Conservation (phyloP, 345 rosid species). For the Theobroma cacao region DNA sequence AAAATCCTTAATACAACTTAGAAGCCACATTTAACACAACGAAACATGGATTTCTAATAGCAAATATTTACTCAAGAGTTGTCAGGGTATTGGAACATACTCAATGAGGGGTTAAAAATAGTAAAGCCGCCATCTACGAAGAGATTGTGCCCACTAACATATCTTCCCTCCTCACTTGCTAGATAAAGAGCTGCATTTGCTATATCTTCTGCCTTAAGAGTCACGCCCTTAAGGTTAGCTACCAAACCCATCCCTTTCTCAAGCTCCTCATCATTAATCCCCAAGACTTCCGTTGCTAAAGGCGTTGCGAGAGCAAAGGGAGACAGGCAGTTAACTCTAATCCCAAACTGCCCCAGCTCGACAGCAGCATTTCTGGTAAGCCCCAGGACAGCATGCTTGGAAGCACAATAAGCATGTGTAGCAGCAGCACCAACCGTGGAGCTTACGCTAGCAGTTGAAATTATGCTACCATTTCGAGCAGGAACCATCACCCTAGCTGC, state of each 20-base stretch:
- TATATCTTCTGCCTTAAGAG: conserved; percentile 14
- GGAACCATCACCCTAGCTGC: conserved; percentile 44
- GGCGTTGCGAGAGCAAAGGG: conserved; percentile 22
- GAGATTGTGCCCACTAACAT: conserved; percentile 26
- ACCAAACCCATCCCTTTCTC: conserved; percentile 22
- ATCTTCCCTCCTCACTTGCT: conserved; percentile 29
- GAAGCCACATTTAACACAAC: too few species aligned
- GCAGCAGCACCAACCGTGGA: conserved; percentile 15
- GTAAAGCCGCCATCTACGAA: conserved; percentile 28
- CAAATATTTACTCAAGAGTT: neutral
- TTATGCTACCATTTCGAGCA: conserved; percentile 29
- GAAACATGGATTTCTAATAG: neutral
- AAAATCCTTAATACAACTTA: too few species aligned
- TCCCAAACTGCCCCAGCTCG: conserved; percentile 29
- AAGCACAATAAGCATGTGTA: conserved; percentile 42
- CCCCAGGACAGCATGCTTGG: conserved; percentile 22
- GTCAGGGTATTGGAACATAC: conserved; percentile 12
- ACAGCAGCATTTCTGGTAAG: conserved; percentile 18
- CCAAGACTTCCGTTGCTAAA: conserved; percentile 32
- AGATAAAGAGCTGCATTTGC: conserved; percentile 29
- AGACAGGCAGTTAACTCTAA: conserved; percentile 28
- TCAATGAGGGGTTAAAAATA: conserved; percentile 11
- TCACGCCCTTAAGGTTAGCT: conserved; percentile 26
- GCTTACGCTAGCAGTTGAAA: conserved; percentile 36
- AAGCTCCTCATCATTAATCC: conserved; percentile 21